Percentiles rank a stretch among this genome's conserved stretches.
Evolutionary conservation across 768 basidiomycete species (phyloP).

Genomic region (Termitomyces sp.): DNA sequence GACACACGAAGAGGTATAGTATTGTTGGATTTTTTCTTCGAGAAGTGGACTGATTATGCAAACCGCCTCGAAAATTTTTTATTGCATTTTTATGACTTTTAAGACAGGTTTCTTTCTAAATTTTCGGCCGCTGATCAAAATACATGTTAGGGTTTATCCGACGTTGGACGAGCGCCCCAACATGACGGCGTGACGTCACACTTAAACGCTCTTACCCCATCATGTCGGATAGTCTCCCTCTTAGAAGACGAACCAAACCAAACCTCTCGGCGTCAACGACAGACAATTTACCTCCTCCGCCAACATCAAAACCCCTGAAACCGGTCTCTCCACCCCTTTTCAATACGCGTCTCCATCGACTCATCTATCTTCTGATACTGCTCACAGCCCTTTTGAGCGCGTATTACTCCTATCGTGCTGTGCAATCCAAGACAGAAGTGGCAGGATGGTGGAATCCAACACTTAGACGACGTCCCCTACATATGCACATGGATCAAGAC

Average conservation of each 20-base stretch:
- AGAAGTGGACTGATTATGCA: too few relatives aligned
- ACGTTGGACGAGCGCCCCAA: background rate
- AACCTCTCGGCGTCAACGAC: slow-evolving; percentile 11
- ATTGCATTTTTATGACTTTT: too few relatives aligned
- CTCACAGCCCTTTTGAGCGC: slow-evolving; percentile 39
- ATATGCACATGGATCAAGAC: background rate
- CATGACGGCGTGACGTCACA: background rate
- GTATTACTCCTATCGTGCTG: slow-evolving; percentile 49
- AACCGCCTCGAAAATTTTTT: too few relatives aligned
- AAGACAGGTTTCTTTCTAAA: too few relatives aligned
- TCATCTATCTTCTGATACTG: slow-evolving; percentile 48
- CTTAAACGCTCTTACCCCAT: background rate
- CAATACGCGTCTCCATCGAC: slow-evolving; percentile 37
- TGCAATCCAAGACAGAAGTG: slow-evolving; percentile 41
- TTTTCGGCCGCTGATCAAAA: too few relatives aligned
- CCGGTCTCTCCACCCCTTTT: slow-evolving; percentile 44
- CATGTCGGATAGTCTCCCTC: slow-evolving; percentile 2
- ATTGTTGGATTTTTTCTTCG: too few relatives aligned
- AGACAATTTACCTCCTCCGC: slow-evolving; percentile 27
- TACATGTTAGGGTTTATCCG: too few relatives aligned
- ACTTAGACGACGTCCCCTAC: slow-evolving; percentile 34
- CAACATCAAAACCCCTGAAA: slow-evolving; percentile 18
- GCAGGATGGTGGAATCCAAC: slow-evolving; percentile 63
- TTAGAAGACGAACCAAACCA: slow-evolving; percentile 17
- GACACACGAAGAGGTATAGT: too few relatives aligned